Evolutionary conservation across 2,329 filamentous ascomycete genomes (phyloP).

Genomic region (Aspergillus brasiliensis): DNA sequence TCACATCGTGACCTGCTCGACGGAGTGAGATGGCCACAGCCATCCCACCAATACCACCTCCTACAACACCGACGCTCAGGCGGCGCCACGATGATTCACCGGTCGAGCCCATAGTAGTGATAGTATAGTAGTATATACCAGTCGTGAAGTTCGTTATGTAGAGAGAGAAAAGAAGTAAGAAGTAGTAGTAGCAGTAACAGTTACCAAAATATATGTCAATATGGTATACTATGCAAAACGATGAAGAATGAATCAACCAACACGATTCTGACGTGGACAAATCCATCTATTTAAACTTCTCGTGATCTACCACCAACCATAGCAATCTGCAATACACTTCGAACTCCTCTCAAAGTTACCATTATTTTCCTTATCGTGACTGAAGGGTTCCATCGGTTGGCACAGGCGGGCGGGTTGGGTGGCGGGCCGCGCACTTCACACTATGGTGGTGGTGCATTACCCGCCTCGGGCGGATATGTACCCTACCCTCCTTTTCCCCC

Average conservation of each 20-base stretch:
- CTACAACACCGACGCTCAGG: constrained; percentile 52
- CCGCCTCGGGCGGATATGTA: not conserved
- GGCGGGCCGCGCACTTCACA: constrained; percentile 5
- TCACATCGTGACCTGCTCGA: constrained; percentile 57
- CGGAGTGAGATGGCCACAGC: constrained; percentile 55
- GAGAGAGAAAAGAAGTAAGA: not conserved
- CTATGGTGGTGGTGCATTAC: not conserved
- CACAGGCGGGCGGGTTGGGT: not conserved
- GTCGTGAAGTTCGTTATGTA: too few relatives aligned
- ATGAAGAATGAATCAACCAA: too few relatives aligned
- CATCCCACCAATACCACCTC: constrained; percentile 58
- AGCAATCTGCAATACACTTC: too few relatives aligned
- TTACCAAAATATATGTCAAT: too few relatives aligned
- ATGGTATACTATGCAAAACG: too few relatives aligned
- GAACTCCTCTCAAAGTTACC: too few relatives aligned
- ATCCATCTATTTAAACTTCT: too few relatives aligned
- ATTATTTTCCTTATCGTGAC: not conserved
- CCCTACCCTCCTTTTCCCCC: not conserved
- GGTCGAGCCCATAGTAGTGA: constrained; percentile 15
- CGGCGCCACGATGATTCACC: constrained; percentile 43
- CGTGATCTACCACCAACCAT: too few relatives aligned
- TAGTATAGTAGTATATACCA: constrained; percentile 17
- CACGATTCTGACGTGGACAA: too few relatives aligned
- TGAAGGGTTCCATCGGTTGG: not conserved
- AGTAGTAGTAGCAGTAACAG: too few relatives aligned